Evolutionary conservation across 1,284 basidiomycete genomes (phyloP).

Genomic region (Phylloporus sp.): DNA sequence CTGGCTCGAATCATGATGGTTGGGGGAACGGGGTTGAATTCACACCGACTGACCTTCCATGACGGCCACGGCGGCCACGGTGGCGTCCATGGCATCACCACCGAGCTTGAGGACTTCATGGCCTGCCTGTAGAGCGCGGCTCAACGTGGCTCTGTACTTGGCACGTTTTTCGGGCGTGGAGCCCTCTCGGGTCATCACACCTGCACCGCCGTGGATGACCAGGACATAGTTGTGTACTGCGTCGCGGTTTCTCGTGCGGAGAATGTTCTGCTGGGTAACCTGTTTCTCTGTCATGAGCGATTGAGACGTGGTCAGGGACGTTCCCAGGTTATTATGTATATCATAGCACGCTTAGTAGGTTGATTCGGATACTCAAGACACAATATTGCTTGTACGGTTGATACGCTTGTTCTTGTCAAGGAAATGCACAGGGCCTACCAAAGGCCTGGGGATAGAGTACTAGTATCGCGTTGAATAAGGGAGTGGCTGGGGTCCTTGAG

Average conservation of each 20-base stretch:
- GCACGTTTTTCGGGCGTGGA: slow-evolving; percentile 67
- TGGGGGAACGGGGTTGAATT: not conserved
- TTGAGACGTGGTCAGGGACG: not conserved
- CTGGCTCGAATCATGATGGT: too few relatives aligned
- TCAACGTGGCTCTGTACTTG: slow-evolving; percentile 60
- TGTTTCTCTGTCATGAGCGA: too few relatives aligned
- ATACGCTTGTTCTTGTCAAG: too few relatives aligned
- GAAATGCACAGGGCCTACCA: too few relatives aligned
- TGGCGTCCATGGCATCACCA: slow-evolving; percentile 84
- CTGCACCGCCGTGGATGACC: slow-evolving; percentile 82
- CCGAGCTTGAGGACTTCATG: slow-evolving; percentile 63
- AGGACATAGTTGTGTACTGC: slow-evolving; percentile 38
- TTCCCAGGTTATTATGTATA: slow-evolving; percentile 5
- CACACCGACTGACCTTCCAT: slow-evolving; percentile 69
- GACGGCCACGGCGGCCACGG: slow-evolving; percentile 69
- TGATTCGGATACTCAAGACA: too few relatives aligned
- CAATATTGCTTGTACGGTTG: too few relatives aligned
- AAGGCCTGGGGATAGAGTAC: too few relatives aligned
- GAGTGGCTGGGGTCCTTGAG: slow-evolving; percentile 22
- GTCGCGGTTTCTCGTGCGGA: slow-evolving; percentile 11
- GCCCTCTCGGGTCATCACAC: slow-evolving; percentile 60
- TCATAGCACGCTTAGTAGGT: too few relatives aligned
- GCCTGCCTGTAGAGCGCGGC: slow-evolving; percentile 61
- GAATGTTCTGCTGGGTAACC: not conserved
- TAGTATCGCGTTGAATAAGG: too few relatives aligned